Evolutionary conservation across 1,139 yeast genomes (phyloP), one percentile per base, ranked within the genome.

Genomic region (Diutina siamensis): DNA sequence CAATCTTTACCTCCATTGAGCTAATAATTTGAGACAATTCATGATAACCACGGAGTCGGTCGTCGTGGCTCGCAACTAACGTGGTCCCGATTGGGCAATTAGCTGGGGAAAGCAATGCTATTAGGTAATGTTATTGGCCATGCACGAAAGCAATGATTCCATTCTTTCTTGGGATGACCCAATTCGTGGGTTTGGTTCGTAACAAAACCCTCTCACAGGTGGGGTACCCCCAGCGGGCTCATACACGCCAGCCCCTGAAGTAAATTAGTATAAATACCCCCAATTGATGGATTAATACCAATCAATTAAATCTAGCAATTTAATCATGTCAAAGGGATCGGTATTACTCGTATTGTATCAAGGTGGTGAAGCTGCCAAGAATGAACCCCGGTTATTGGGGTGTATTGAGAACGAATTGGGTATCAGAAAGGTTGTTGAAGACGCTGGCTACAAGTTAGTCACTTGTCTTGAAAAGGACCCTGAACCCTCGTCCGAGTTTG

Each of bases 381-480:
- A 81, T 53, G 83, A 80, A 57, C 67, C 74, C 45, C 69, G 69
- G 51, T 72, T 84, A 49, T 69, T 80, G 49, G 94, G 94, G 22
- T 72, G 83, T 50, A 72, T 78, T 51, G 92, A 83, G 62, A 83
- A 83, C 60, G 89, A 83, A 56, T 73, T 84, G 48, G 94, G 94
- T 7, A 66, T 83, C 49, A 74, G 83, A 50, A 60, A 72, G 49
- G 80, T 79, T 67, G 71, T 84, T 46, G 85, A 81, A 57, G 60
- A 65, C 18, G 66, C 78, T 50, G 94, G 92, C 35, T 87, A 84
- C 57, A 76, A 78, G 48, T 67, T 83, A 53, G 74, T 80, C 40
- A 68, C 83, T 46, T 83, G 94, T 42, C 59, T 74, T 44, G 79
- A 76, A 60, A 84, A 84, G 60, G 94, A 83, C 48, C 84, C 84